phyloP scores from a whole-genome alignment of 2,329 filamentous ascomycete genomes.

The Sphaceloma murrayae region DNA sequence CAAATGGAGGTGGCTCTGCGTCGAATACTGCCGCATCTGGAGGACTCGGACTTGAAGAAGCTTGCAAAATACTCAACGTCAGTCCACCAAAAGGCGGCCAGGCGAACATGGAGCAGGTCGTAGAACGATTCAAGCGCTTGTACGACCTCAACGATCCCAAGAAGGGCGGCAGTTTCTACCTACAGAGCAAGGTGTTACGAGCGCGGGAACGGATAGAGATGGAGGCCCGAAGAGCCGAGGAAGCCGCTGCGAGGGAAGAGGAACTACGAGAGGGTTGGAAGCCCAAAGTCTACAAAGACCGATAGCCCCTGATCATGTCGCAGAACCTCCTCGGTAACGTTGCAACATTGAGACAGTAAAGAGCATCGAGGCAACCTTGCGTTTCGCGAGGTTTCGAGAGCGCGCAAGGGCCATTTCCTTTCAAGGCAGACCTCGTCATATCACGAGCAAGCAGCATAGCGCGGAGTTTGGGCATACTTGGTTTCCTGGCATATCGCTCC shows the following conservation, averaged over 20 bases:
- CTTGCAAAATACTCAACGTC: slow-evolving; percentile 94
- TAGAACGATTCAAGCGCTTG: slow-evolving; percentile 82
- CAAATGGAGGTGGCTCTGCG: slow-evolving; percentile 21
- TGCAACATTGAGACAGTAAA: too few species aligned
- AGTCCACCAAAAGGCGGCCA: slow-evolving; percentile 73
- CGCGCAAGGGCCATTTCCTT: too few species aligned
- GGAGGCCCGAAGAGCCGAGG: slow-evolving; percentile 64
- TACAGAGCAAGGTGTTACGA: slow-evolving; percentile 91
- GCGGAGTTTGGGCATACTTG: slow-evolving; percentile 10
- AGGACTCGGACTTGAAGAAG: slow-evolving; percentile 88
- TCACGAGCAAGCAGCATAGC: slow-evolving; percentile 9
- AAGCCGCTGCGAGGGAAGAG: slow-evolving; percentile 62
- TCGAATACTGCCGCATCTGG: slow-evolving; percentile 51
- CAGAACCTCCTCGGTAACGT: too few species aligned
- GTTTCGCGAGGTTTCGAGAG: too few species aligned
- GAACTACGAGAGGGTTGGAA: slow-evolving; percentile 82
- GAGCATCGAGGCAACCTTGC: neutral
- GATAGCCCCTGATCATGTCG: slow-evolving; percentile 38
- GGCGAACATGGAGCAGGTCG: slow-evolving; percentile 67
- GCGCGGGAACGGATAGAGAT: slow-evolving; percentile 87
- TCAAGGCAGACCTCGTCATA: too few species aligned
- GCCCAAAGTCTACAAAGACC: slow-evolving; percentile 88
- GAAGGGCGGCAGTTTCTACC: slow-evolving; percentile 94
- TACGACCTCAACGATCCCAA: slow-evolving; percentile 92
- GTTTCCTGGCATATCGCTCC: slow-evolving; percentile 4